Percentiles rank a stretch among this genome's conserved stretches.
Conservation (phyloP, 208 protist species). For the Leishmania lainsoni region DNA sequence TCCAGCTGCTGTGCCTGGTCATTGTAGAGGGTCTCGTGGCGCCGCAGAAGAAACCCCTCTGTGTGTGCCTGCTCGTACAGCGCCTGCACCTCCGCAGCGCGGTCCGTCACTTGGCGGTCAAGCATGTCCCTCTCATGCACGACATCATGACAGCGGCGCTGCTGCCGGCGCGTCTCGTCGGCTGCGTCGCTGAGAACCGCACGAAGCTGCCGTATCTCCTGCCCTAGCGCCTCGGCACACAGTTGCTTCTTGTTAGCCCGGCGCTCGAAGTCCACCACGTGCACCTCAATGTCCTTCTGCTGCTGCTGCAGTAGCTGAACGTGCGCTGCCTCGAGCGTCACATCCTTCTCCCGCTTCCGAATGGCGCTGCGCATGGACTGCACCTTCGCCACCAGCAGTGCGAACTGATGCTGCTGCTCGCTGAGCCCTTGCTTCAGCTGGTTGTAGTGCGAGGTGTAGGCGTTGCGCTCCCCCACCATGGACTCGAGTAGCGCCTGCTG, state of each 20-base stretch:
- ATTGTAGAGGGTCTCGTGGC: slow-evolving; percentile 94
- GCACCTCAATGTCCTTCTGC: slow-evolving; percentile 48
- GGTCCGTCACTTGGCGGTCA: slow-evolving; percentile 91
- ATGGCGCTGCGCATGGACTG: slow-evolving; percentile 95
- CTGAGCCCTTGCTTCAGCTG: slow-evolving; percentile 94
- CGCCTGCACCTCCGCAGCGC: slow-evolving; percentile 93
- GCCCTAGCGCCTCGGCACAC: slow-evolving; percentile 45
- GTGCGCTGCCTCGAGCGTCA: slow-evolving; percentile 41
- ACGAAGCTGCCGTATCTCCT: slow-evolving; percentile 92
- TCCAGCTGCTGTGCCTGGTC: slow-evolving; percentile 73
- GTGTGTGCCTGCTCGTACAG: slow-evolving; percentile 98
- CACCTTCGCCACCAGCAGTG: slow-evolving; percentile 95
- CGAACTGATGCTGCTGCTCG: slow-evolving; percentile 94
- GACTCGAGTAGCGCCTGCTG: slow-evolving; percentile 90
- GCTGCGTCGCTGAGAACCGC: slow-evolving; percentile 93
- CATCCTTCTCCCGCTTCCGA: slow-evolving; percentile 63
- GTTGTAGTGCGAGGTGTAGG: slow-evolving; percentile 96
- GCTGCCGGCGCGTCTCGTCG: slow-evolving; percentile 83
- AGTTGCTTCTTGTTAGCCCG: slow-evolving; percentile 41
- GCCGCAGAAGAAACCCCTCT: slow-evolving; percentile 92
- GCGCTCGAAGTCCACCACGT: slow-evolving; percentile 50
- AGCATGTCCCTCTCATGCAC: slow-evolving; percentile 96
- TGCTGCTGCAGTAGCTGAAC: slow-evolving; percentile 57
- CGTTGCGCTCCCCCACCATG: slow-evolving; percentile 95
- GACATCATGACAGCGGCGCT: slow-evolving; percentile 92